Evolutionary conservation across 2,329 filamentous ascomycete species (phyloP), one percentile per base, ranked within the genome.

Genomic region (Pseudogymnoascus sp.): DNA sequence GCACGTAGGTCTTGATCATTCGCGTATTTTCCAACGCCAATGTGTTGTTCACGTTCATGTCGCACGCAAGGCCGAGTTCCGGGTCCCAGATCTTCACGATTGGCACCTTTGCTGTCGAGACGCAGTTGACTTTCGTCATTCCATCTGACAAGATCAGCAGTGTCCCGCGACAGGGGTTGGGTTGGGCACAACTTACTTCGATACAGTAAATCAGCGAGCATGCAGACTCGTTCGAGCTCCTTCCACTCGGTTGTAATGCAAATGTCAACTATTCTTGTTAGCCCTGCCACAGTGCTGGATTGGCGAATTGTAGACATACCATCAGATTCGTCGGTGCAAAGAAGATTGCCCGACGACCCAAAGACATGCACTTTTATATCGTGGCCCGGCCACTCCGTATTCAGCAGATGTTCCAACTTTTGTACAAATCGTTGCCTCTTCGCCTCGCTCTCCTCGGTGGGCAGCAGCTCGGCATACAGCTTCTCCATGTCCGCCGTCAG

Each of bases 71-170:
- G 65, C 87, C 80, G 62, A 97, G 79, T 73, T 96, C 91, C 2
- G 94, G 94, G 72, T 99, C 94, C 92, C 94, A 99, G 61, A 96
- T 90, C 78, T 97, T 97, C 67, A 99, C 94, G 70, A 99, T 99
- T 3, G 94, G 93, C 12, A 99, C 94, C 75, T 97, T 97, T 63
- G 94, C 94, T 41, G 89, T 90, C 28, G 91, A 91, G 59, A 97
- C 91, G 72, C 94, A 99, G 22, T 97, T 89, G 1, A 99, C 91
- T 69, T 90, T 90, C 73, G 97, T 84, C 94, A 99, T 99, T 38
- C 93, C 93, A 77, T 91, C 93, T 96, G 69, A 16, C 79, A 70
- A 81, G 75, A 62, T 28, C 25, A 14, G 59, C 60, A 60, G 18
- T 58, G 41, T 47, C 41, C 12, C 41, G 37, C 47, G 7, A 8